phyloP scores from a whole-genome alignment of 2,329 filamentous ascomycete genomes.

The Didymellaceae sp. region DNA sequence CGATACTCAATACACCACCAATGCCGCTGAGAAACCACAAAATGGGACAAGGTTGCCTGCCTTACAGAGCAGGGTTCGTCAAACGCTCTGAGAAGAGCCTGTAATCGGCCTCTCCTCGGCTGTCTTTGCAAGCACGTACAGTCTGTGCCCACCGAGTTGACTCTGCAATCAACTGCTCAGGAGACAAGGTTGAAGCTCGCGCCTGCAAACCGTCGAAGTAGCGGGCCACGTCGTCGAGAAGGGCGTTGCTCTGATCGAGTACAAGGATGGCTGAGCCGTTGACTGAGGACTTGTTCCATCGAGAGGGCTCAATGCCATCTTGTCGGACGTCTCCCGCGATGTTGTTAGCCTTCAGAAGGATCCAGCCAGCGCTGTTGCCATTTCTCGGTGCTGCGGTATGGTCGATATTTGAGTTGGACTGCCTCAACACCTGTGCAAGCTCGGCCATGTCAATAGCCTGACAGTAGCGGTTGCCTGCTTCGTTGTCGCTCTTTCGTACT shows the following conservation, averaged over 20 bases:
- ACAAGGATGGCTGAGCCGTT: slow-evolving; percentile 14
- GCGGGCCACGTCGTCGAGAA: slow-evolving; percentile 5
- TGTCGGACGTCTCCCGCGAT: slow-evolving; percentile 23
- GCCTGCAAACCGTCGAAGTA: background rate
- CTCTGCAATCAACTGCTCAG: background rate
- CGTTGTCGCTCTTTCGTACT: slow-evolving; percentile 17
- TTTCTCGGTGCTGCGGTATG: slow-evolving; percentile 13
- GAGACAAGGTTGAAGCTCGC: background rate
- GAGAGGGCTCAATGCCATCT: slow-evolving; percentile 15
- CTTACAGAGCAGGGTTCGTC: background rate
- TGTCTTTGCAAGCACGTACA: background rate
- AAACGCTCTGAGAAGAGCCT: slow-evolving; percentile 3
- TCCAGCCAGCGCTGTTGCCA: slow-evolving; percentile 20
- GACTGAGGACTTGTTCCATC: slow-evolving; percentile 23
- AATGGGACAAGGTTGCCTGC: background rate
- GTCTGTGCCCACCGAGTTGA: background rate
- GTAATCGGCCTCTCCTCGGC: slow-evolving; percentile 12
- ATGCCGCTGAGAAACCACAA: slow-evolving; percentile 11
- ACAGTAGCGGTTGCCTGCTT: slow-evolving; percentile 16
- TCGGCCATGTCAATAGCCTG: slow-evolving; percentile 11
- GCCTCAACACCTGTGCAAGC: slow-evolving; percentile 2
- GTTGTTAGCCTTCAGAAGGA: slow-evolving; percentile 30
- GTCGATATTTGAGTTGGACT: slow-evolving; percentile 20
- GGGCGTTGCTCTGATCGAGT: slow-evolving; percentile 12
- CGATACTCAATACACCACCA: slow-evolving; percentile 5